Percentiles rank a stretch among this genome's conserved stretches.
Evolutionary conservation across 495 filamentous ascomycete genomes (phyloP).

Genomic region (Cercophora scortea): DNA sequence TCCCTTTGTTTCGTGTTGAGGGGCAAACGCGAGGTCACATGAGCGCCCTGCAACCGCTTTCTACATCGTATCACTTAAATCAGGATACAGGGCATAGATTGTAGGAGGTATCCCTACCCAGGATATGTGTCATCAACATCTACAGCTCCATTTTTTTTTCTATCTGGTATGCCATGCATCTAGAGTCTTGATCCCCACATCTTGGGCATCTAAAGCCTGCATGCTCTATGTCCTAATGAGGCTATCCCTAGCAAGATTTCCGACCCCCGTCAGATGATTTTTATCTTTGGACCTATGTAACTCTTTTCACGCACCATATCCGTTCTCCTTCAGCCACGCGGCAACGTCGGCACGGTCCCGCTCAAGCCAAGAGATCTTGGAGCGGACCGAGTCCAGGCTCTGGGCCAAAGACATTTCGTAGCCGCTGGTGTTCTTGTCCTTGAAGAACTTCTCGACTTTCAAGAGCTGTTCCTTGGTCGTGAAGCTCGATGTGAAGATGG

Average conservation of each 20-base stretch:
- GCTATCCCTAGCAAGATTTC: neutral
- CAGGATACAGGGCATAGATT: too few species aligned
- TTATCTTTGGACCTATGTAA: too few species aligned
- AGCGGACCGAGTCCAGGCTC: conserved; percentile 51
- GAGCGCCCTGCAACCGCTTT: neutral
- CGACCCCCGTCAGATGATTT: conserved; percentile 6
- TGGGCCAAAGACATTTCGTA: conserved; percentile 56
- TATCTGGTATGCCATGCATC: neutral
- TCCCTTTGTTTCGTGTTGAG: neutral
- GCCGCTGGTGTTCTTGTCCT: conserved; percentile 68
- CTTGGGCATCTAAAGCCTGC: conserved; percentile 1
- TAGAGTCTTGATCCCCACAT: neutral
- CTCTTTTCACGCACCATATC: conserved; percentile 19
- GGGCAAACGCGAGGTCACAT: neutral
- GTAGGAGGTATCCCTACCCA: too few species aligned
- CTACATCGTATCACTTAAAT: too few species aligned
- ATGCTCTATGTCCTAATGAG: neutral
- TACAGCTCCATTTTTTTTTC: too few species aligned
- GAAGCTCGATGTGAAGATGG: conserved; percentile 77
- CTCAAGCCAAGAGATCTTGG: conserved; percentile 52
- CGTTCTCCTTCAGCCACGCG: conserved; percentile 38
- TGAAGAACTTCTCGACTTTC: conserved; percentile 75
- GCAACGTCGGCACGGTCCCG: conserved; percentile 50
- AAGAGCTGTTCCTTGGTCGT: conserved; percentile 64
- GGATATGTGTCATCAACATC: too few species aligned